Percentiles rank a stretch among this genome's conserved stretches.
These are phyloP conservation scores for Sclerotinia minor DNA, from an alignment of 2,329 filamentous ascomycete genomes.

Conservation along the genomic window DNA sequence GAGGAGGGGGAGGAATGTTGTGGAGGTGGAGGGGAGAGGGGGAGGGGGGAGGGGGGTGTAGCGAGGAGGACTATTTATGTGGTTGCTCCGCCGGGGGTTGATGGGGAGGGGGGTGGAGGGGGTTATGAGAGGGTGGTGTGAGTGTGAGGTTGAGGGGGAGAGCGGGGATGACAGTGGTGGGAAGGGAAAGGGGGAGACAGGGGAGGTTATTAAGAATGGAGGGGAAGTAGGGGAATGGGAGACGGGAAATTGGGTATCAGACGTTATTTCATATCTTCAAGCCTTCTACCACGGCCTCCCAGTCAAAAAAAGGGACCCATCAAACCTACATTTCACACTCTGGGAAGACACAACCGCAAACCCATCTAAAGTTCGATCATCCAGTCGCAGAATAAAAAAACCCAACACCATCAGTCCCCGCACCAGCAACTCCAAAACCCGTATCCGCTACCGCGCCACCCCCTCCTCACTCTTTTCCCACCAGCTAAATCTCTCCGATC, in stretches of 20 bases:
- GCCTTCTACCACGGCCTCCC: conserved; percentile 37
- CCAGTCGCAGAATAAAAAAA: not conserved
- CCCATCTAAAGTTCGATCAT: conserved; percentile 4
- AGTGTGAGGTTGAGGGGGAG: conserved; percentile 25
- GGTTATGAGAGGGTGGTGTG: conserved; percentile 26
- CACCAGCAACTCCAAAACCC: conserved; percentile 22
- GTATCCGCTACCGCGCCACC: conserved; percentile 33
- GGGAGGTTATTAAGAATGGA: not conserved
- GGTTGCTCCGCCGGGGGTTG: conserved; percentile 29
- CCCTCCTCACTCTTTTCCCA: conserved; percentile 30
- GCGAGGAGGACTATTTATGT: conserved; percentile 34
- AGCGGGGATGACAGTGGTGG: conserved; percentile 25
- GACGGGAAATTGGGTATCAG: not conserved
- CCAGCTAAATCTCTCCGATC: conserved; percentile 37
- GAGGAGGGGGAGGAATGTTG: not conserved
- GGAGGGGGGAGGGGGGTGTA: not conserved
- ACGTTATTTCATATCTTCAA: conserved; percentile 34
- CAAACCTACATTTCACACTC: conserved; percentile 28
- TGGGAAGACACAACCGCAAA: conserved; percentile 22
- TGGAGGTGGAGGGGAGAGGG: too few relatives aligned
- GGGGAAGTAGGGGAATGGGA: not conserved
- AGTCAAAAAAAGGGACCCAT: conserved; percentile 32
- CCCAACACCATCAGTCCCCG: conserved; percentile 16
- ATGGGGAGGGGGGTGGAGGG: conserved; percentile 17
- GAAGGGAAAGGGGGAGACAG: conserved; percentile 22